Conservation (phyloP, 345 rosid genomes). For the Brassica juncea region DNA sequence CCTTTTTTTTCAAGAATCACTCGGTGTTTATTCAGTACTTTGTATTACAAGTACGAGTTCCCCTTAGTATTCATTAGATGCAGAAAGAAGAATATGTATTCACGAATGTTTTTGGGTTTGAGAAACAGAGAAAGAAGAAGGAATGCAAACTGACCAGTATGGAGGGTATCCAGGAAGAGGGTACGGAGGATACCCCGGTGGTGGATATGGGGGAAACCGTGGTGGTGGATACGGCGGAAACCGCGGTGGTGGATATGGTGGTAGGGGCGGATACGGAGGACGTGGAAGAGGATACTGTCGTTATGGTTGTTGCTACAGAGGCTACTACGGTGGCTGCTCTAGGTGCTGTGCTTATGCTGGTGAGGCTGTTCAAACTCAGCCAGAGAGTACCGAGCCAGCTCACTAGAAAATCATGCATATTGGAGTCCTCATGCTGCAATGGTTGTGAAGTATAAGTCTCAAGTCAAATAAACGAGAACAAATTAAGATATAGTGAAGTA, state of each 20-base stretch:
- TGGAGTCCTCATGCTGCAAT: not conserved
- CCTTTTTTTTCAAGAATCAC: not conserved
- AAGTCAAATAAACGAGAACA: not conserved
- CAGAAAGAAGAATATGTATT: not conserved
- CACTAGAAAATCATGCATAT: constrained; percentile 13
- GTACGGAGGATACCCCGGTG: constrained; percentile 3
- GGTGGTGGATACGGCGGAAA: constrained; percentile 11
- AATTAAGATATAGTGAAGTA: not conserved
- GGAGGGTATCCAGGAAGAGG: constrained; percentile 12
- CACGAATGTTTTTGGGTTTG: not conserved
- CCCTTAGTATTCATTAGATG: not conserved
- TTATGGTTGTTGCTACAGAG: constrained; percentile 27
- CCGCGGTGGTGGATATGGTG: constrained; percentile 1
- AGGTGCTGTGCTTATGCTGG: constrained; percentile 33
- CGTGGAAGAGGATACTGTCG: constrained; percentile 24
- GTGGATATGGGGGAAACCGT: not conserved
- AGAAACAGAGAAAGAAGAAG: not conserved
- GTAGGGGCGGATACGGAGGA: constrained; percentile 12
- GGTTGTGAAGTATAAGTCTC: constrained; percentile 4
- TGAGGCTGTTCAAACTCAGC: constrained; percentile 15
- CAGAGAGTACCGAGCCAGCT: constrained; percentile 13
- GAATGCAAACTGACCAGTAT: constrained; percentile 16
- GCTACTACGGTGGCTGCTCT: constrained; percentile 12
- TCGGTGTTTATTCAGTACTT: not conserved
- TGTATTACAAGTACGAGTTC: not conserved